Evolutionary conservation across 2,329 filamentous ascomycete genomes (phyloP).

Genomic region (Claviceps cyperi): DNA sequence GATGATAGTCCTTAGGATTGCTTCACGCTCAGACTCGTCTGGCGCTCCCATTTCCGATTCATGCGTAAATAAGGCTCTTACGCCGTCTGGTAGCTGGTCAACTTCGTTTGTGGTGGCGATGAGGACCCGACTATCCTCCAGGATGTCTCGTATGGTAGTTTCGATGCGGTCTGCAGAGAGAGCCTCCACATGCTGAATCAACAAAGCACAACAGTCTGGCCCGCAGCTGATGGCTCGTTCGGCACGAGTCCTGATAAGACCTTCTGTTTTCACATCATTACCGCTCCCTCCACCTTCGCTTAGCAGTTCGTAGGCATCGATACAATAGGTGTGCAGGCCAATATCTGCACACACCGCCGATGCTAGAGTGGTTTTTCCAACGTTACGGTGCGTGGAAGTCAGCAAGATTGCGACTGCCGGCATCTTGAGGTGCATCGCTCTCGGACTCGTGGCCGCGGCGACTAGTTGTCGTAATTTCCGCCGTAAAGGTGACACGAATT

Average conservation of each 20-base stretch:
- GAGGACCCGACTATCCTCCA: slow-evolving; percentile 66
- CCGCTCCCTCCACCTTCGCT: slow-evolving; percentile 75
- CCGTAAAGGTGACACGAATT: slow-evolving; percentile 44
- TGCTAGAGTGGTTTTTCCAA: slow-evolving; percentile 77
- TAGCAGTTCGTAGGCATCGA: slow-evolving; percentile 86
- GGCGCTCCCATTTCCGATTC: slow-evolving; percentile 89
- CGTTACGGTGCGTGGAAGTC: slow-evolving; percentile 81
- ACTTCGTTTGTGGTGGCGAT: slow-evolving; percentile 92
- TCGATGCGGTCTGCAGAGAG: slow-evolving; percentile 85
- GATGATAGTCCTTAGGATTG: slow-evolving; percentile 67
- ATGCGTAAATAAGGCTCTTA: slow-evolving; percentile 85
- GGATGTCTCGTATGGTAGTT: slow-evolving; percentile 67
- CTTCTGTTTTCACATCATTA: slow-evolving; percentile 87
- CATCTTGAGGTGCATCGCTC: slow-evolving; percentile 75
- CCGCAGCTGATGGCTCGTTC: slow-evolving; percentile 85
- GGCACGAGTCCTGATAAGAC: slow-evolving; percentile 71
- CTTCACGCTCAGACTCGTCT: slow-evolving; percentile 82
- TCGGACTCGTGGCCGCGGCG: slow-evolving; percentile 72
- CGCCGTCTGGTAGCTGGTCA: slow-evolving; percentile 82
- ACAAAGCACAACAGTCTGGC: slow-evolving; percentile 62
- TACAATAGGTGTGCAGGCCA: slow-evolving; percentile 74
- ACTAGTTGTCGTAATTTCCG: slow-evolving; percentile 72
- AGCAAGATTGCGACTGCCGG: slow-evolving; percentile 79
- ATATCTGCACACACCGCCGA: slow-evolving; percentile 70
- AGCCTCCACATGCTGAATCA: slow-evolving; percentile 84